Evolutionary conservation across 2,329 filamentous ascomycete genomes (phyloP).

Genomic region (Cercospora berteroae): DNA sequence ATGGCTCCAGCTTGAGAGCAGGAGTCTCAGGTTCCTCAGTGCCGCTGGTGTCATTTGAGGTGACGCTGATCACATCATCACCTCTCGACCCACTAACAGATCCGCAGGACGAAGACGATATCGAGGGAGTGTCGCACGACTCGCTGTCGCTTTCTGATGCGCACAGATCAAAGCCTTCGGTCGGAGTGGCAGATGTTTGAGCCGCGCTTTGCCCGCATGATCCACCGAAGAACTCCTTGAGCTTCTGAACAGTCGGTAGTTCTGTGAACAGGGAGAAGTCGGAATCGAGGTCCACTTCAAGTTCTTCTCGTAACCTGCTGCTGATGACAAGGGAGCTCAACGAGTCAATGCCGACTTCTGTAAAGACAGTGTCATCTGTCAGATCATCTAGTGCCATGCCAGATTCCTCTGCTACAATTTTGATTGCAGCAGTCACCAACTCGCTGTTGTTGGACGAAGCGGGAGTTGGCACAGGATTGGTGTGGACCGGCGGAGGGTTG

Average conservation of each 20-base stretch:
- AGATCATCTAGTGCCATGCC: conserved; percentile 31
- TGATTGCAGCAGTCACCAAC: neutral
- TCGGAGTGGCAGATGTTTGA: neutral
- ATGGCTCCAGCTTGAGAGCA: neutral
- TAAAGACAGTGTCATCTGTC: conserved; percentile 29
- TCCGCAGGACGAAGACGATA: neutral
- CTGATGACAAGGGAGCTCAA: conserved; percentile 31
- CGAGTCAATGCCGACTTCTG: conserved; percentile 35
- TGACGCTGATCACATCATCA: neutral
- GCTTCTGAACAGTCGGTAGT: neutral
- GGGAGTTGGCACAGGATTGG: neutral
- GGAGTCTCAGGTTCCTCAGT: neutral
- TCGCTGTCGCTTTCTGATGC: neutral
- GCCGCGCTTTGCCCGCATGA: neutral
- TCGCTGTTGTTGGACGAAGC: neutral
- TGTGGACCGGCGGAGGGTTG: neutral
- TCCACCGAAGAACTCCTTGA: neutral
- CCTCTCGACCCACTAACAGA: neutral
- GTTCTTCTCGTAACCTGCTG: conserved; percentile 30
- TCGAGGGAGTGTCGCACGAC: neutral
- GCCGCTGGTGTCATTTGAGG: neutral
- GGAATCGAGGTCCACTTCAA: conserved; percentile 22
- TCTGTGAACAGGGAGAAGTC: conserved; percentile 12
- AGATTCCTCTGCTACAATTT: conserved; percentile 34
- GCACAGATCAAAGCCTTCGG: neutral